Conservation (phyloP, 345 rosid genomes). For the Rubroshorea leprosula region DNA sequence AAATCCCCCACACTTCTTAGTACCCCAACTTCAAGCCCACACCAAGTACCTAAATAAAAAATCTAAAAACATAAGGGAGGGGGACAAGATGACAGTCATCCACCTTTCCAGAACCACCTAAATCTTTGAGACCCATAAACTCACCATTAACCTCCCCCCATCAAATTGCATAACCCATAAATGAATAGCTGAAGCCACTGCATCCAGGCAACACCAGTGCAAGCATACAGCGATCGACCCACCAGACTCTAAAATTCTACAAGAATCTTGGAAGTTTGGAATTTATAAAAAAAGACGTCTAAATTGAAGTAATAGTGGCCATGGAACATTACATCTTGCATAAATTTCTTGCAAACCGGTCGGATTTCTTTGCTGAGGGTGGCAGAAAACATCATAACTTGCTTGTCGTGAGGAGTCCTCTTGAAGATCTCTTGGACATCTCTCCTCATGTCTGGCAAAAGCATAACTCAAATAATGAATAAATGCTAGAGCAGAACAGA, state of each 20-base stretch:
- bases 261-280: constrained; percentile 29
- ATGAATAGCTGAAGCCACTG: constrained; percentile 14
- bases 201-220: constrained; percentile 12
- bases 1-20: constrained; percentile 11
- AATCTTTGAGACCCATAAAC: constrained; percentile 1
- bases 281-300: constrained; percentile 40
- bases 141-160: constrained; percentile 9
- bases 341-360: constrained; percentile 98
- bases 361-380: constrained; percentile 99
- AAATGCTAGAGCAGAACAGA: background rate
- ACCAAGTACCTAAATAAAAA: background rate
- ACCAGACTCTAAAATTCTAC: constrained; percentile 18
- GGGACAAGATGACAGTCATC: background rate
- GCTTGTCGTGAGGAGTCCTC: constrained; percentile 98
- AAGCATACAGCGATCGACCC: constrained; percentile 15
- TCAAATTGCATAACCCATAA: constrained; percentile 14
- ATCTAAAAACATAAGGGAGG: background rate
- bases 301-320: constrained; percentile 57
- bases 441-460: constrained; percentile 78
- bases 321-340: constrained; percentile 98
- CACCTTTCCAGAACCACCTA: background rate
- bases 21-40: background rate
- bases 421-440: constrained; percentile 99
- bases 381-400: constrained; percentile 99
- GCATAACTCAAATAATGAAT: background rate